A percentile compares a stretch with the other conserved stretches of the same genome.
These are phyloP conservation scores for Perkinsus olseni DNA, from an alignment of 169 alveolate genomes.

Conservation along the genomic window DNA sequence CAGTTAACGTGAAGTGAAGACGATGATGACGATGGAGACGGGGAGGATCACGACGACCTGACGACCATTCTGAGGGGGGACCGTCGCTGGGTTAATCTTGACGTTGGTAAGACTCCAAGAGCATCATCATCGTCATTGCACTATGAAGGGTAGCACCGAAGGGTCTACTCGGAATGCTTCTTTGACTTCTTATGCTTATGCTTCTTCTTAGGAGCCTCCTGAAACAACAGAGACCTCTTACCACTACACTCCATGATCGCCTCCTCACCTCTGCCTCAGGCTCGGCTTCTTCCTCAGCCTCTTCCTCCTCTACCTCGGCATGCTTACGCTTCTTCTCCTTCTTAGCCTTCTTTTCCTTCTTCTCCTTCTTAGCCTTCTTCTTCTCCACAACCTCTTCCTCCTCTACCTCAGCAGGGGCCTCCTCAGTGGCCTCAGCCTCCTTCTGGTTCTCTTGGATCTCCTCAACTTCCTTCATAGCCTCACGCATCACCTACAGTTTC, in stretches of 20 bases:
- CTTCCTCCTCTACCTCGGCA: constrained; percentile 28
- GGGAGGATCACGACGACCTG: neutral
- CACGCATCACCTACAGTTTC: constrained; percentile 69
- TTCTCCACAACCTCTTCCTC: neutral
- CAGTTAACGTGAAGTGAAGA: neutral
- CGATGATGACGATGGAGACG: neutral
- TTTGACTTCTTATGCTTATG: neutral
- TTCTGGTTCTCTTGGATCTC: constrained; percentile 11
- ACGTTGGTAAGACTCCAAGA: neutral
- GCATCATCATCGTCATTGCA: neutral
- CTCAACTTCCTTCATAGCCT: constrained; percentile 45
- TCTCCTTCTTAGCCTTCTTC: constrained; percentile 34
- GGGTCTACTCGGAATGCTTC: neutral
- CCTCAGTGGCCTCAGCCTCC: neutral
- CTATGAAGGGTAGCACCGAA: neutral
- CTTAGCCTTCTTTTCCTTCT: constrained; percentile 34
- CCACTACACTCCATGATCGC: too few species aligned
- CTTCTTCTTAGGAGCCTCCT: neutral
- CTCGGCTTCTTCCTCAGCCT: constrained; percentile 18
- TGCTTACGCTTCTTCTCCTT: constrained; percentile 37
- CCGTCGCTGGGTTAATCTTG: neutral
- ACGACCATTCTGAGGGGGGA: neutral
- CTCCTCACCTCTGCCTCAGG: constrained; percentile 17
- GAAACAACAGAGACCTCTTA: neutral
- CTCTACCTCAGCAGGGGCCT: neutral